Evolutionary conservation across 805 yeast species (phyloP).

Genomic region (Candida maesae): DNA sequence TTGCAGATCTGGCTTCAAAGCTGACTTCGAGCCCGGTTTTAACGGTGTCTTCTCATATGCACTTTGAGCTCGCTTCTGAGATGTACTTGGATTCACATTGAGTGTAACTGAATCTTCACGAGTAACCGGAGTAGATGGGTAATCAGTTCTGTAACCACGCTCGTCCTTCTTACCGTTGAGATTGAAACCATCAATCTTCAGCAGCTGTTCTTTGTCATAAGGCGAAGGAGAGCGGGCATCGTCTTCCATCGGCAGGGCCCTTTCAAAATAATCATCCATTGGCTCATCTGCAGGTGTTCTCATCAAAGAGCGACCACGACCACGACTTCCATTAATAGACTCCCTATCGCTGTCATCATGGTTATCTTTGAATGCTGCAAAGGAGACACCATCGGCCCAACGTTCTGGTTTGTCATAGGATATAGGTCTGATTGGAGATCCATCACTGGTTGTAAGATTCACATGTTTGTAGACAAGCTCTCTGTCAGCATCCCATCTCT

Average conservation of each 20-base stretch:
- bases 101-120: constrained; percentile 15
- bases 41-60: too few relatives aligned
- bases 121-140: constrained; percentile 21
- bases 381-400: constrained; percentile 1
- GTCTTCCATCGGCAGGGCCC: too few relatives aligned
- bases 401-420: background rate
- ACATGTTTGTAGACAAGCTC: constrained; percentile 1
- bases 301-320: background rate
- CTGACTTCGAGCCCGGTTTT: too few relatives aligned
- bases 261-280: background rate
- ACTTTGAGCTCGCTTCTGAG: too few relatives aligned
- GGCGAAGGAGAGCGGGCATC: background rate
- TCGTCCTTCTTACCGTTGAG: background rate
- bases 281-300: background rate
- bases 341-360: too few relatives aligned
- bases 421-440: background rate
- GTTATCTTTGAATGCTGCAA: constrained; percentile 4
- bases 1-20: too few relatives aligned
- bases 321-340: background rate
- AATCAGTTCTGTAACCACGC: constrained; percentile 21
- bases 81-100: background rate
- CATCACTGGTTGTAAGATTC: background rate
- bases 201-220: background rate
- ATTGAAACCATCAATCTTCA: background rate
- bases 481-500: background rate